phyloP scores from a whole-genome alignment of 164 flowering plant species.

The Chloranthus sessilifolius region DNA sequence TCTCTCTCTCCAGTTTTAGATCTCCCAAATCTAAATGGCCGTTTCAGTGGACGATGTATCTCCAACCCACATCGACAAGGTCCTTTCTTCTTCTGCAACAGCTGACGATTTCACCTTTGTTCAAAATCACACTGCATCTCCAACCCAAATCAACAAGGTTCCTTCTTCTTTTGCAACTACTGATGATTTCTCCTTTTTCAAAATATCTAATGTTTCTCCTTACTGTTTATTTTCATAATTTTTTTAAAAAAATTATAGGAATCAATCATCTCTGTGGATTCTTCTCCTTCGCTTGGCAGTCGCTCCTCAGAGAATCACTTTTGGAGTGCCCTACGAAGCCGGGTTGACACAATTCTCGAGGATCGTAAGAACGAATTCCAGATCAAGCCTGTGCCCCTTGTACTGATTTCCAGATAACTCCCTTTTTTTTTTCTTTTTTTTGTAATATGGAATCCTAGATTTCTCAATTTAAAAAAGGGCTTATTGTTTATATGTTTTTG shows the following conservation, averaged over 20 bases:
- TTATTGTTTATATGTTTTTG: neutral
- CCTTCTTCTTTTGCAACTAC: constrained; percentile 7
- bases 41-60: constrained; percentile 33
- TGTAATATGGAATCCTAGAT: neutral
- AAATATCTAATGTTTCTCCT: neutral
- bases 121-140: constrained; percentile 28
- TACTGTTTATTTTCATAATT: neutral
- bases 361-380: constrained; percentile 22
- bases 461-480: neutral
- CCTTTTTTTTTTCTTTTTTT: neutral
- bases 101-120: neutral
- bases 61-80: constrained; percentile 28
- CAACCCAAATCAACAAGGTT: constrained; percentile 38
- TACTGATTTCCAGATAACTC: constrained; percentile 1
- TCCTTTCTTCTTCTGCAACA: constrained; percentile 10
- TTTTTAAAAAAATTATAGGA: constrained; percentile 23
- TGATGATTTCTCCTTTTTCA: neutral
- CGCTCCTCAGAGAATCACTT: constrained; percentile 64
- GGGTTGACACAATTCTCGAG: constrained; percentile 59
- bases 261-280: constrained; percentile 21
- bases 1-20: no score
- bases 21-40: constrained; percentile 35
- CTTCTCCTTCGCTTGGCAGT: constrained; percentile 39
- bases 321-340: constrained; percentile 62
- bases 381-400: constrained; percentile 8